These are phyloP conservation scores for Raffaelea ambrosiae DNA, from an alignment of 2,329 filamentous ascomycete species.

Conservation along the genomic window DNA sequence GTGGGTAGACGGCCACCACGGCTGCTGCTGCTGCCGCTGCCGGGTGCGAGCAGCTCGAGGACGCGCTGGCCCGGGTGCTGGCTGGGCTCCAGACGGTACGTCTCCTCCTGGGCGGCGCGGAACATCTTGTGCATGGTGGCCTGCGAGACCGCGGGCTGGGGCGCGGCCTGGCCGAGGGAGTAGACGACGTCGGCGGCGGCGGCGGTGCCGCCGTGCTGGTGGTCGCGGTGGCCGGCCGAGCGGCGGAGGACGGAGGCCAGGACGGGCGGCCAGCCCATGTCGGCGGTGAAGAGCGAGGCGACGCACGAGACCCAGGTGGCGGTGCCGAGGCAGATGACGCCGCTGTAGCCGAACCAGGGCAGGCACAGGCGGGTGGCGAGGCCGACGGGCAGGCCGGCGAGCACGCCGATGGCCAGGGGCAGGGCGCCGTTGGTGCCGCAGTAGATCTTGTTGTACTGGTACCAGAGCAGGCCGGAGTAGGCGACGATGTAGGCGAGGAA, in stretches of 20 bases:
- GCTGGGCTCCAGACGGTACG: constrained; percentile 7
- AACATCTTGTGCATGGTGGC: constrained; percentile 21
- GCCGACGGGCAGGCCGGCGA: constrained; percentile 37
- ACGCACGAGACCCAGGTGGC: constrained; percentile 44
- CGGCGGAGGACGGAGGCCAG: not conserved
- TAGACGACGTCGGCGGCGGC: not conserved
- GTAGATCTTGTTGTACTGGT: constrained; percentile 45
- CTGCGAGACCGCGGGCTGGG: constrained; percentile 10
- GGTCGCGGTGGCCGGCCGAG: too few species aligned
- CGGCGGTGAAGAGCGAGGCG: constrained; percentile 32
- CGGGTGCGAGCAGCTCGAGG: not conserved
- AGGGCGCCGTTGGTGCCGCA: constrained; percentile 38
- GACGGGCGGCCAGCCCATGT: constrained; percentile 32
- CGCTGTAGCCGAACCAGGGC: constrained; percentile 31
- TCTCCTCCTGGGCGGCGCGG: constrained; percentile 14
- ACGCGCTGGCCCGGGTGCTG: constrained; percentile 8
- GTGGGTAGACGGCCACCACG: not conserved
- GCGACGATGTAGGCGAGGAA: constrained; percentile 27
- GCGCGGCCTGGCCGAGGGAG: constrained; percentile 8
- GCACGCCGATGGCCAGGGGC: constrained; percentile 34
- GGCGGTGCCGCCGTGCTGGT: too few species aligned
- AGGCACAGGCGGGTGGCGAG: constrained; percentile 30
- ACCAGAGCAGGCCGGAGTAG: constrained; percentile 40
- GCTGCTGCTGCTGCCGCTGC: not conserved
- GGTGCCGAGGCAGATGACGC: constrained; percentile 36